phyloP scores from a whole-genome alignment of 148 eudicot species.

The Nepenthes mirabilis region DNA sequence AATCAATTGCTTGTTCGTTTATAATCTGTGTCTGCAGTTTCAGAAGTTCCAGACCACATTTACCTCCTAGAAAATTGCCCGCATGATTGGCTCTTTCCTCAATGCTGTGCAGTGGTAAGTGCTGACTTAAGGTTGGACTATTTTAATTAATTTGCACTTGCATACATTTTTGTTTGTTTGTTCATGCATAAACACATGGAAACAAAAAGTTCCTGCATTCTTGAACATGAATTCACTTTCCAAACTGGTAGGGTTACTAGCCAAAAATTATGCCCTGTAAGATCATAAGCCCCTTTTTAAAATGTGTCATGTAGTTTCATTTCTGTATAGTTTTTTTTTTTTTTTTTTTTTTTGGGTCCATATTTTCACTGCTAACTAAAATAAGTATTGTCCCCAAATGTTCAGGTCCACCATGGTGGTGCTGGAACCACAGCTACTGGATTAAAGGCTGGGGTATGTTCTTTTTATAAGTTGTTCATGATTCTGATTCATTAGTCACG shows the following conservation, averaged over 20 bases:
- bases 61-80: constrained; percentile 68
- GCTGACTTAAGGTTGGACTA: neutral
- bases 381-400: neutral
- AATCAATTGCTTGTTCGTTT: neutral
- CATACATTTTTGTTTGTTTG: neutral
- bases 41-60: constrained; percentile 44
- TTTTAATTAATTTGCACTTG: neutral
- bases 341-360: too few relatives aligned
- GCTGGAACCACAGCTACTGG: constrained; percentile 97
- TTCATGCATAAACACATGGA: too few relatives aligned
- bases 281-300: too few relatives aligned
- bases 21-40: constrained; percentile 26
- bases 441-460: constrained; percentile 79
- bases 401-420: constrained; percentile 91
- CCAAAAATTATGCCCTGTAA: too few relatives aligned
- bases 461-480: too few relatives aligned
- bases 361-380: neutral
- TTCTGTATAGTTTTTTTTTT: too few relatives aligned
- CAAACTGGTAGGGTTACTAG: too few relatives aligned
- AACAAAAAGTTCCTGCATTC: too few relatives aligned
- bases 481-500: too few relatives aligned
- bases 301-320: too few relatives aligned
- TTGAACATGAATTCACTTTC: too few relatives aligned
- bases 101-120: constrained; percentile 81
- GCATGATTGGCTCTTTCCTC: constrained; percentile 91